A percentile compares a stretch with the other conserved stretches of the same genome.
These are phyloP conservation scores for Annona squamosa DNA, from an alignment of 164 flowering plant species.

Conservation along the genomic window DNA sequence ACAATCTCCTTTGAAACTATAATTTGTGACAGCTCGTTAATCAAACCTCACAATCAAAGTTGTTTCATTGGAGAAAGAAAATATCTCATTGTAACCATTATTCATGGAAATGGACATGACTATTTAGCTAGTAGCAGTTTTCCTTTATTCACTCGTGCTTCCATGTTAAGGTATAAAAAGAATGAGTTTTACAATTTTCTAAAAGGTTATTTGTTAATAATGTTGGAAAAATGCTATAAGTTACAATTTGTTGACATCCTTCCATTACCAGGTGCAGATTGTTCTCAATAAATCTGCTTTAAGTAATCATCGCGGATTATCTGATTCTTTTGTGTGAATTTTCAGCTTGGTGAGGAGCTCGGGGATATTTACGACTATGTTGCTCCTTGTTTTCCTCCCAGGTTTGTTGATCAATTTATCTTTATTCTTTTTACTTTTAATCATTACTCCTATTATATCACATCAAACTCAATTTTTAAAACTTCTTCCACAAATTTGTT, in stretches of 20 bases:
- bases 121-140: background rate
- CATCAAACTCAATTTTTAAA: too few species aligned
- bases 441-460: too few species aligned
- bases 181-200: background rate
- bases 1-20: background rate
- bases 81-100: background rate
- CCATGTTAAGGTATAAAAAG: background rate
- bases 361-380: slow-evolving; percentile 96
- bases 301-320: background rate
- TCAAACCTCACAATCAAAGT: background rate
- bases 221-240: background rate
- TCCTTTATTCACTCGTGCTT: background rate
- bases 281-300: background rate
- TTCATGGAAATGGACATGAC: background rate
- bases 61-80: background rate
- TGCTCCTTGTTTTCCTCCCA: slow-evolving; percentile 99
- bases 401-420: slow-evolving; percentile 36
- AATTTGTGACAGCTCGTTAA: background rate
- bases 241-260: background rate
- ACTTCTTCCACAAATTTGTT: too few species aligned
- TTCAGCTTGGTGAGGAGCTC: slow-evolving; percentile 91
- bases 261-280: background rate
- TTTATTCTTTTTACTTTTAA: too few species aligned
- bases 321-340: slow-evolving; percentile 6
- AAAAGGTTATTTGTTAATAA: background rate